A percentile compares a stretch with the other conserved stretches of the same genome.
These are phyloP conservation scores for Madurella mycetomatis DNA, from an alignment of 2,329 filamentous ascomycete genomes.

Conservation along the genomic window DNA sequence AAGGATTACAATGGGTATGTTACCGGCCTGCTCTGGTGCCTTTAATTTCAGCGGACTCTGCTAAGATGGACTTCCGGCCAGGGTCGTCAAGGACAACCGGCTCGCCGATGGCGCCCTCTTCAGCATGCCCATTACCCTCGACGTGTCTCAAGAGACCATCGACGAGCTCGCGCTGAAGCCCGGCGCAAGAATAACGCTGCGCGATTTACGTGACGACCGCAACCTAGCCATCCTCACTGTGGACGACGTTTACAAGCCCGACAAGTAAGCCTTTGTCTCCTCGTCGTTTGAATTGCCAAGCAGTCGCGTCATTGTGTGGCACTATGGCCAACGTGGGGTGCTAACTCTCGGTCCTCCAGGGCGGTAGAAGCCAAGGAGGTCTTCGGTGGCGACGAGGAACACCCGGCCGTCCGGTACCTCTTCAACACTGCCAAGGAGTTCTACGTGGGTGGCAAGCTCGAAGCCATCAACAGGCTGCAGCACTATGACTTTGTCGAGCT, in stretches of 20 bases:
- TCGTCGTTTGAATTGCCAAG: slow-evolving; percentile 16
- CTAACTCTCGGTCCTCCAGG: slow-evolving; percentile 45
- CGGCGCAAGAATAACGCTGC: slow-evolving; percentile 78
- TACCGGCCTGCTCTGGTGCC: not conserved
- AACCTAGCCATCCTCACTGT: slow-evolving; percentile 94
- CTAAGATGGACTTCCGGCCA: slow-evolving; percentile 37
- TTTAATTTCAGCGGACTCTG: slow-evolving; percentile 6
- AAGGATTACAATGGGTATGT: slow-evolving; percentile 90
- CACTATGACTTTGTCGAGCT: slow-evolving; percentile 99
- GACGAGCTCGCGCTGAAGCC: slow-evolving; percentile 70
- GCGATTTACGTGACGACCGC: slow-evolving; percentile 93
- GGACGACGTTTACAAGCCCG: slow-evolving; percentile 89
- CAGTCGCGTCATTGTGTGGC: slow-evolving; percentile 24
- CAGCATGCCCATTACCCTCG: slow-evolving; percentile 94
- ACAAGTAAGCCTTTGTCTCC: slow-evolving; percentile 66
- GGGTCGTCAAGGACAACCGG: slow-evolving; percentile 83
- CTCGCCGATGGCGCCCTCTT: slow-evolving; percentile 87
- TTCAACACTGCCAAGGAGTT: slow-evolving; percentile 75
- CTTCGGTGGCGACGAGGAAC: slow-evolving; percentile 85
- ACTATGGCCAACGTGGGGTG: slow-evolving; percentile 15
- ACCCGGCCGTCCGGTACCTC: slow-evolving; percentile 90
- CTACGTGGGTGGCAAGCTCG: slow-evolving; percentile 93
- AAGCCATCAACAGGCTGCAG: slow-evolving; percentile 90
- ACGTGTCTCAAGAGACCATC: slow-evolving; percentile 72
- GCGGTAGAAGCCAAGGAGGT: slow-evolving; percentile 86